Base-by-base conservation (phyloP, 2,329 filamentous ascomycete genomes). In the Alternaria atra region DNA sequence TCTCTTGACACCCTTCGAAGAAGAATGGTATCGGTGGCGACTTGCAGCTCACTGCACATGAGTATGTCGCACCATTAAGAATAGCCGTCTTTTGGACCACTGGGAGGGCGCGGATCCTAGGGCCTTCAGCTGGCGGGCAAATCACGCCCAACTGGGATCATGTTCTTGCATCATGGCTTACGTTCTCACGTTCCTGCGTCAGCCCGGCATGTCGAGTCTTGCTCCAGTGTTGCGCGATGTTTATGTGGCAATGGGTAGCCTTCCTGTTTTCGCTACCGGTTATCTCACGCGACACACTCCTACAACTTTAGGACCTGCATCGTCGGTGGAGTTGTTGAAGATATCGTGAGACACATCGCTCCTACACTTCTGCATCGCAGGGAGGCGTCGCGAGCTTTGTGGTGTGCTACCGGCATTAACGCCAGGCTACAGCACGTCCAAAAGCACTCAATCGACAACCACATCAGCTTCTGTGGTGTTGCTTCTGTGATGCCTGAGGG, bases 121-220 rank as follows among this genome's bases (percentile, higher is more conserved):
- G 30, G 64, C 46, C 58, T 65, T 66, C 60, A 65, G 67, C 67
- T 63, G 63, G 64, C 65, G 69, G 65, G 67, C 75, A 68, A 77
- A 76, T 76, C 72, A 75, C 66, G 59, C 67, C 65, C 66, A 68
- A 63, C 68, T 69, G 66, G 60, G 55, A 61, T 52, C 62, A 59
- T 52, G 42, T 40, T 60, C 47, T 63, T 64, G 63, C 71, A 70
- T 68, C 65, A 68, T 68, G 65, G 64, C 63, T 60, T 47, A 54
- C 65, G 72, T 74, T 75, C 73, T 60, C 44, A 54, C 65, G 72
- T 74, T 75, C 73, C 72, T 76, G 72, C 73, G 69, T 70, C 64
- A 66, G 60, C 60, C 58, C 62, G 54, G 55, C 63, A 59, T 61
- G 55, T 65, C 60, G 57, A 69, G 60, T 65, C 60, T 65, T 52